Percentiles rank a stretch among this genome's conserved stretches.
phyloP scores from a whole-genome alignment of 306 rosid species.

The Pterocarpus santalinus region DNA sequence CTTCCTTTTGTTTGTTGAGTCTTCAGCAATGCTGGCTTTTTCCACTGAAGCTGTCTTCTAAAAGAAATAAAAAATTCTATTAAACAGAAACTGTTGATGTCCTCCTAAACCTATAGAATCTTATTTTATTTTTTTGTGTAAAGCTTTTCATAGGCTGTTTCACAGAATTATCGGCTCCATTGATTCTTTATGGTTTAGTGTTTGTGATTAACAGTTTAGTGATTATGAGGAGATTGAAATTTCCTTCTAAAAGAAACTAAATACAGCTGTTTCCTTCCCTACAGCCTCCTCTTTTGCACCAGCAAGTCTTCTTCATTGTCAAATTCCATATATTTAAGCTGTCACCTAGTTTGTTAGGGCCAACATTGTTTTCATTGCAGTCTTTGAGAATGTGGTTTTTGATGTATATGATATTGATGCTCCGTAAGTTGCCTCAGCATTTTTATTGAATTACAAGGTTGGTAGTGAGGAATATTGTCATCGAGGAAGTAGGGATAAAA shows the following conservation, averaged over 20 bases:
- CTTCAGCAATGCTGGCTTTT: neutral
- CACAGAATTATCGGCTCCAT: slow-evolving; percentile 3
- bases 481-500: slow-evolving; percentile 9
- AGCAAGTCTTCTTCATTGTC: slow-evolving; percentile 5
- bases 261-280: slow-evolving; percentile 1
- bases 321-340: slow-evolving; percentile 3
- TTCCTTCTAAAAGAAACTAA: neutral
- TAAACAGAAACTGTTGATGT: slow-evolving; percentile 16
- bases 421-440: slow-evolving; percentile 21
- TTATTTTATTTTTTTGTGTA: neutral
- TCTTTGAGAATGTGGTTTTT: slow-evolving; percentile 2
- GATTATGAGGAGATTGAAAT: neutral
- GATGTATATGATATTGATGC: slow-evolving; percentile 2
- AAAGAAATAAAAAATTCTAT: neutral
- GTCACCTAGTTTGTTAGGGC: neutral
- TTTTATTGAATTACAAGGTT: neutral
- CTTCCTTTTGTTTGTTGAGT: slow-evolving; percentile 23
- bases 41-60: slow-evolving; percentile 16
- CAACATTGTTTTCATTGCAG: neutral
- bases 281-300: slow-evolving; percentile 19
- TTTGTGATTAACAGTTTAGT: neutral
- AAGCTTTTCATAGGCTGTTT: neutral
- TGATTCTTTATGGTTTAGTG: neutral
- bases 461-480: slow-evolving; percentile 4
- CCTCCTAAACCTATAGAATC: neutral